phyloP scores from a whole-genome alignment of 805 yeast species.

The Dipodascopsis uninucleata region DNA sequence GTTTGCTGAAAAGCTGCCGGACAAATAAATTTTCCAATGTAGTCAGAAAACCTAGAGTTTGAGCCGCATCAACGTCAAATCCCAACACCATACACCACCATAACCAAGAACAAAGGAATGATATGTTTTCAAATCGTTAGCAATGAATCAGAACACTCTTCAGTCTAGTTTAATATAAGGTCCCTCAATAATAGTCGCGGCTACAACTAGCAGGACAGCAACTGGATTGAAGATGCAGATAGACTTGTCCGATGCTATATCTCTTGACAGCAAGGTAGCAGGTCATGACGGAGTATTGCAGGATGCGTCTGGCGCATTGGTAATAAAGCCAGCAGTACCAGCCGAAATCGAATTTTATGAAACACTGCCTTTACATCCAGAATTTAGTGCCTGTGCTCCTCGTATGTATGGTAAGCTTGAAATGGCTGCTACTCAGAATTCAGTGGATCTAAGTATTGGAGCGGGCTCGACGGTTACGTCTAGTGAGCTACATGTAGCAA shows the following conservation, averaged over 20 bases:
- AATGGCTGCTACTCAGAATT: slow-evolving; percentile 42
- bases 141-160: background rate
- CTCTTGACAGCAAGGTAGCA: slow-evolving; percentile 59
- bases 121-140: background rate
- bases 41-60: too few relatives aligned
- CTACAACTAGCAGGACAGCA: background rate
- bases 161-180: background rate
- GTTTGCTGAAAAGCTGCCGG: too few relatives aligned
- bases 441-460: slow-evolving; percentile 26
- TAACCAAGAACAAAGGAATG: background rate
- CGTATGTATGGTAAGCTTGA: slow-evolving; percentile 56
- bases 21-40: too few relatives aligned
- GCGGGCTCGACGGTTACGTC: slow-evolving; percentile 28
- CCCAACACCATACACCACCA: too few relatives aligned
- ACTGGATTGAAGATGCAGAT: background rate
- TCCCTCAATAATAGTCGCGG: background rate
- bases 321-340: slow-evolving; percentile 62
- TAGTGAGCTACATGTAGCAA: slow-evolving; percentile 24
- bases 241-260: slow-evolving; percentile 10
- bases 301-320: slow-evolving; percentile 59
- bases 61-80: too few relatives aligned
- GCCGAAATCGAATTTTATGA: slow-evolving; percentile 78
- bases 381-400: slow-evolving; percentile 46
- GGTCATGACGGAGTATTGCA: slow-evolving; percentile 83
- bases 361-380: slow-evolving; percentile 31